Evolutionary conservation across 768 basidiomycete species (phyloP).

Genomic region (Pisolithus tinctorius): DNA sequence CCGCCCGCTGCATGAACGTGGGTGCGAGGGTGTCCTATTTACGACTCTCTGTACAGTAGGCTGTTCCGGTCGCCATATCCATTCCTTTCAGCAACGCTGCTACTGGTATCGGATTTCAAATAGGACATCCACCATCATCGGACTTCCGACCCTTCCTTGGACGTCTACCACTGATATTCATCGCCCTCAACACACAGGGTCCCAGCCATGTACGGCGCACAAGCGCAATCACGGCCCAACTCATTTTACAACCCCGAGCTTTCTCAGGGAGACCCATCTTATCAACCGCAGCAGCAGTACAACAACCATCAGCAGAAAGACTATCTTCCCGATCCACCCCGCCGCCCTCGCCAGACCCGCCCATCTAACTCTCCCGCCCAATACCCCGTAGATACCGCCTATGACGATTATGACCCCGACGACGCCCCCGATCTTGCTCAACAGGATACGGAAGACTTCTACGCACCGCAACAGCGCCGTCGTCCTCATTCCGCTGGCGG

Average conservation of each 20-base stretch:
- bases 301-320: constrained; percentile 4
- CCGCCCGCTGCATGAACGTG: background rate
- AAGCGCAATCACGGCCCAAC: constrained; percentile 29
- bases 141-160: background rate
- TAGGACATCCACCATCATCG: background rate
- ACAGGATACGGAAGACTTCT: constrained; percentile 39
- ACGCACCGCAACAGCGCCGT: constrained; percentile 26
- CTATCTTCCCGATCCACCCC: constrained; percentile 6
- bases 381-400: constrained; percentile 25
- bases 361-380: constrained; percentile 16
- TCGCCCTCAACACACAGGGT: constrained; percentile 5
- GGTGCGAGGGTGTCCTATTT: background rate
- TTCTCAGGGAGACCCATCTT: background rate
- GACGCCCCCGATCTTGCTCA: constrained; percentile 31
- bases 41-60: background rate
- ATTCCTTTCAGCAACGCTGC: background rate
- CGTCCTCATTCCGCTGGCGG: constrained; percentile 53
- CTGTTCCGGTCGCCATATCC: background rate
- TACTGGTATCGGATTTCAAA: background rate
- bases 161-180: background rate
- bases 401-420: constrained; percentile 27
- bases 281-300: constrained; percentile 7
- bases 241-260: constrained; percentile 28
- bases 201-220: constrained; percentile 21
- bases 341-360: constrained; percentile 16